These are phyloP conservation scores for Fonsecaea monophora DNA, from an alignment of 2,329 filamentous ascomycete genomes.

Conservation along the genomic window DNA sequence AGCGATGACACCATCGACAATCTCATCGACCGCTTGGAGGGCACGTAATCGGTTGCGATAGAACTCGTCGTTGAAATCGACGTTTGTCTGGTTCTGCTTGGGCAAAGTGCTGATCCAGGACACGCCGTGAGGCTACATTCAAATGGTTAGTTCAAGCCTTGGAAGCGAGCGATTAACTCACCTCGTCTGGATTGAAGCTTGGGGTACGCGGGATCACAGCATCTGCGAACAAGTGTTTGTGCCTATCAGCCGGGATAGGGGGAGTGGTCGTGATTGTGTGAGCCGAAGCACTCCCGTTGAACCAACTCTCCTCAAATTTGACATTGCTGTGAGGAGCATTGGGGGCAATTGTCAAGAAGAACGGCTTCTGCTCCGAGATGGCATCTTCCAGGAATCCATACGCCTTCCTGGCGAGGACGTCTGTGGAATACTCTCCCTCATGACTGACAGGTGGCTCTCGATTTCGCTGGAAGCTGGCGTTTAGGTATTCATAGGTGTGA, in stretches of 20 bases:
- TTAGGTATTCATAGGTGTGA: conserved; percentile 70
- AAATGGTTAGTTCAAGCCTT: neutral
- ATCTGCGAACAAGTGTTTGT: conserved; percentile 67
- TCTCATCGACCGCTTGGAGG: conserved; percentile 62
- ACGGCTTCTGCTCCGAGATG: conserved; percentile 60
- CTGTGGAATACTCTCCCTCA: conserved; percentile 62
- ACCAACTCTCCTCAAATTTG: conserved; percentile 39
- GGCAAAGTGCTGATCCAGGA: conserved; percentile 56
- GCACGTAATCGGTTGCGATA: conserved; percentile 59
- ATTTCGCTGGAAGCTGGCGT: conserved; percentile 69
- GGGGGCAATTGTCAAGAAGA: conserved; percentile 71
- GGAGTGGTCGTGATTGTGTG: conserved; percentile 49
- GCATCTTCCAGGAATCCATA: conserved; percentile 68
- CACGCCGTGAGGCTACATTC: conserved; percentile 49
- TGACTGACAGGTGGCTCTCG: conserved; percentile 61
- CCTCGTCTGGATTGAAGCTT: conserved; percentile 70
- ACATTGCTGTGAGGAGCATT: conserved; percentile 70
- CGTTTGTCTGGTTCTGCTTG: conserved; percentile 53
- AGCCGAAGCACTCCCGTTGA: conserved; percentile 44
- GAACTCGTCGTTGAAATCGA: conserved; percentile 62
- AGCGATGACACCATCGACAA: conserved; percentile 56
- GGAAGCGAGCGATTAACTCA: conserved; percentile 38
- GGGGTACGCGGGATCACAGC: conserved; percentile 65
- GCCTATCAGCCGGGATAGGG: conserved; percentile 66
- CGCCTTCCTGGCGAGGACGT: conserved; percentile 66